A percentile compares a stretch with the other conserved stretches of the same genome.
Conservation (phyloP, 2,329 filamentous ascomycete genomes). For the Neophaeococcomyces aloes region DNA sequence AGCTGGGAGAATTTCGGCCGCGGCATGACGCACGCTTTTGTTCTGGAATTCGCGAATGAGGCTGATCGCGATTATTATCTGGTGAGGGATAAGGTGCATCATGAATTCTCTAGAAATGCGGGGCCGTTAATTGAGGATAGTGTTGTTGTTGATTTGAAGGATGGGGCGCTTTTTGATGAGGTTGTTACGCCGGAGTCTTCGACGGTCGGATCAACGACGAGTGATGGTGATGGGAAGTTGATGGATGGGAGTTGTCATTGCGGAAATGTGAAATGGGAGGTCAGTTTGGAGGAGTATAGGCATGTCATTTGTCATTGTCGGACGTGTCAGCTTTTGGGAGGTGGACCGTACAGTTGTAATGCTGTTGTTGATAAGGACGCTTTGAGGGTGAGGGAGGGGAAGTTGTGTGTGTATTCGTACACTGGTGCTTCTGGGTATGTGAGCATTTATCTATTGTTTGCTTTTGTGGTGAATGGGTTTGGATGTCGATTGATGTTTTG, state of each 20-base stretch:
- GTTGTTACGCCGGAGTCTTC: too few species aligned
- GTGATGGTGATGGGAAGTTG: background rate
- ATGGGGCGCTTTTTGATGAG: conserved; percentile 1
- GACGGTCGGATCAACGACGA: background rate
- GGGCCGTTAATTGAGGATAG: conserved; percentile 10
- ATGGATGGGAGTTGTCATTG: conserved; percentile 8
- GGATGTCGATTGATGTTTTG: too few species aligned
- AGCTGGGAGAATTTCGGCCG: conserved; percentile 22
- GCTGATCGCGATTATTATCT: conserved; percentile 59
- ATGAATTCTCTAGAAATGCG: conserved; percentile 34
- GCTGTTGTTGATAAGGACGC: conserved; percentile 6
- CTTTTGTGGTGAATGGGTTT: too few species aligned
- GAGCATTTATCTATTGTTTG: too few species aligned
- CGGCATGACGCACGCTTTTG: conserved; percentile 57
- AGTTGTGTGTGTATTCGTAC: conserved; percentile 1
- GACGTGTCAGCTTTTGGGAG: conserved; percentile 9
- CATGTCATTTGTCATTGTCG: conserved; percentile 11
- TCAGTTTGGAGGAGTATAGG: conserved; percentile 1
- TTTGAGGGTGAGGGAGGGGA: conserved; percentile 1
- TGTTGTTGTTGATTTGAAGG: conserved; percentile 6
- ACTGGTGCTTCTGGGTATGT: background rate
- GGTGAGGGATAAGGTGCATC: conserved; percentile 52
- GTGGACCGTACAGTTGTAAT: conserved; percentile 10
- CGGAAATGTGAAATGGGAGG: conserved; percentile 4
- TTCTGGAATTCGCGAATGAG: conserved; percentile 53